These are phyloP conservation scores for Trichocomaceae sp. DNA, from an alignment of 2,329 filamentous ascomycete genomes.

Conservation along the genomic window DNA sequence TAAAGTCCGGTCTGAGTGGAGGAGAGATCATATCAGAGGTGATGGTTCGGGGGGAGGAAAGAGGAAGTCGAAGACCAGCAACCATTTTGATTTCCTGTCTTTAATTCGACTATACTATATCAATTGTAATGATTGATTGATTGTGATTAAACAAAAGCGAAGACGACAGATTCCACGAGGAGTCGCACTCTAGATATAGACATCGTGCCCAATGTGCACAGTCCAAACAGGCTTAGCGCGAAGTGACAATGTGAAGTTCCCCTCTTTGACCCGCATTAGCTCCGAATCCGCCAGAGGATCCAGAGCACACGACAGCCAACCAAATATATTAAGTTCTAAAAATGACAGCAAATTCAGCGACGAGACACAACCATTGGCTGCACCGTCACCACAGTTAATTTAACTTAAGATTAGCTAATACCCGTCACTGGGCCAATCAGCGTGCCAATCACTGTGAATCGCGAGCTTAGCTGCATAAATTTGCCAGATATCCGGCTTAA, in stretches of 20 bases:
- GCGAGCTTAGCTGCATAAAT: neutral
- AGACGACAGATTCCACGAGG: neutral
- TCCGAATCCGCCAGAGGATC: neutral
- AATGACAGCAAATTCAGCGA: neutral
- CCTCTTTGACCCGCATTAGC: neutral
- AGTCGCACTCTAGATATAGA: neutral
- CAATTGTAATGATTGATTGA: neutral
- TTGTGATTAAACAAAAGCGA: neutral
- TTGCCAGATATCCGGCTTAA: neutral
- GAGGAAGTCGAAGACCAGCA: slow-evolving; percentile 11
- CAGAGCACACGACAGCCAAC: neutral
- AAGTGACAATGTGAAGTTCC: neutral
- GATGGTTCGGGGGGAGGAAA: slow-evolving; percentile 28
- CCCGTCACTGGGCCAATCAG: neutral
- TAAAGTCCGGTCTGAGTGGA: slow-evolving; percentile 33
- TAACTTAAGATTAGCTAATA: neutral
- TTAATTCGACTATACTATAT: neutral
- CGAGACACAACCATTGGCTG: neutral
- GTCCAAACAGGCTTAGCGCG: neutral
- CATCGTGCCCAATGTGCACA: neutral
- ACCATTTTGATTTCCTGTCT: slow-evolving; percentile 6
- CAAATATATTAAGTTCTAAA: neutral
- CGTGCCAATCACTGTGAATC: neutral
- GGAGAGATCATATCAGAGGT: slow-evolving; percentile 38
- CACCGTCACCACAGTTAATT: neutral